Percentiles rank a stretch among this genome's conserved stretches.
phyloP scores from a whole-genome alignment of 768 basidiomycete genomes.

The Sarcomyxa edulis region DNA sequence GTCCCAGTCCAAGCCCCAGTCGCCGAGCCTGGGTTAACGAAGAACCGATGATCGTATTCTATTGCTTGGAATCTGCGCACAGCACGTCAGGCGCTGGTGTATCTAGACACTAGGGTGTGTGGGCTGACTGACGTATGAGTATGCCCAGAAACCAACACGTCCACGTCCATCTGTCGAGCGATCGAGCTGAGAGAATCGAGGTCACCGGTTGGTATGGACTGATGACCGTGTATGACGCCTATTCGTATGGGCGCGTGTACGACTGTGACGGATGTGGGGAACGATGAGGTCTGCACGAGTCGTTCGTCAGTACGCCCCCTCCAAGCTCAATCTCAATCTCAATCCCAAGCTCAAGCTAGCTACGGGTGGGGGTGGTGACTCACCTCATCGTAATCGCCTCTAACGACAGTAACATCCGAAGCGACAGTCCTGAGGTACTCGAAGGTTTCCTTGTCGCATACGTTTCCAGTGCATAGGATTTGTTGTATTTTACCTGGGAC shows the following conservation, averaged over 20 bases:
- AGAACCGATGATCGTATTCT: constrained; percentile 88
- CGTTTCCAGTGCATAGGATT: constrained; percentile 95
- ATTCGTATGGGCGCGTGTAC: constrained; percentile 83
- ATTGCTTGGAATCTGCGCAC: constrained; percentile 81
- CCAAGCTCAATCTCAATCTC: not conserved
- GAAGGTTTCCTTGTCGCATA: constrained; percentile 95
- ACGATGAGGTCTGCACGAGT: constrained; percentile 47
- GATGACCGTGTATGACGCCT: constrained; percentile 92
- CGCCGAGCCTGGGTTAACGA: constrained; percentile 92
- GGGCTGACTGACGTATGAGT: constrained; percentile 77
- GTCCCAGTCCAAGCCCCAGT: constrained; percentile 91
- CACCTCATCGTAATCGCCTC: constrained; percentile 96
- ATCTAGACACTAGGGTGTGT: not conserved
- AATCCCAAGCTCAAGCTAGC: not conserved
- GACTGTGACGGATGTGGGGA: constrained; percentile 78
- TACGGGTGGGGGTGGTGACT: constrained; percentile 13
- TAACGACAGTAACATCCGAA: constrained; percentile 85
- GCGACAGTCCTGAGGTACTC: constrained; percentile 95
- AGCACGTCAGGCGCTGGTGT: not conserved
- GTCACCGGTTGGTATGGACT: constrained; percentile 89
- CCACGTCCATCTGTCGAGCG: constrained; percentile 96
- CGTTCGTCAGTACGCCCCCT: not conserved
- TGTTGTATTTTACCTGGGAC: constrained; percentile 97
- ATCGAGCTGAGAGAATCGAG: constrained; percentile 84
- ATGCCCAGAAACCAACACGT: constrained; percentile 89